Evolutionary conservation across 2,329 filamentous ascomycete genomes (phyloP), one percentile per base, ranked within the genome.

Genomic region (Stagonosporopsis cucurbitacearum): DNA sequence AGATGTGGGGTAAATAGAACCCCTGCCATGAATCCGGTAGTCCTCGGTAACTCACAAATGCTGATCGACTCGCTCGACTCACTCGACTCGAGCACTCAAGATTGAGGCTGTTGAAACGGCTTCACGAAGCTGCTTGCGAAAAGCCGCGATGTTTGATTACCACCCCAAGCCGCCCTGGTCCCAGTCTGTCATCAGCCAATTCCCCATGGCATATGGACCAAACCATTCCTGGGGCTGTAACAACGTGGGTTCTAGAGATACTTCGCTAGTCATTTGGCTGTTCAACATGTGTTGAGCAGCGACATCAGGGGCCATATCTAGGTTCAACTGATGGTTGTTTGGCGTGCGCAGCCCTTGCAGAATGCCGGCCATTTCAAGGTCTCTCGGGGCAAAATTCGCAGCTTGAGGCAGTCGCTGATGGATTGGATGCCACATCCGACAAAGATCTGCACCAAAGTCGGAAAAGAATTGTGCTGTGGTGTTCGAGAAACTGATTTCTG

Each of bases 171-270:
- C 42, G 23, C 59, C 64, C 33, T 72, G 69, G 23, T 72, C 68
- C 70, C 70, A 74, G 48, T 74, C 70, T n/a, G 65, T 62, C 58
- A 72, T 67, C 28, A 73, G 53, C 71, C 69, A 74, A 40, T 71
- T 71, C 11, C 67, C 68, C 54, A 69, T 67, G 20, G 64, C 65
- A 37, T 72, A 71, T 9, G 64, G 65, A 6, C 62, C 63, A 25
- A 72, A 65, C 63, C 64, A 71, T 17, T 69, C 64, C 39, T 72
- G 68, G 12, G 68, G 64, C 37, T 73, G 67, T n/a, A 73, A 48
- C n/a, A 72, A 23, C 6, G 64, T 69, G 8, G 69, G 65, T 40
- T 72, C 71, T 9, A 68, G 39, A 6, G 51, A 56, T 20, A 57
- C 43, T 19, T 54, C 62, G 9, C 48, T 58, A 9, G 47, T 35